Conservation (phyloP, 2,329 filamentous ascomycete species). For the Colletotrichum filicis region DNA sequence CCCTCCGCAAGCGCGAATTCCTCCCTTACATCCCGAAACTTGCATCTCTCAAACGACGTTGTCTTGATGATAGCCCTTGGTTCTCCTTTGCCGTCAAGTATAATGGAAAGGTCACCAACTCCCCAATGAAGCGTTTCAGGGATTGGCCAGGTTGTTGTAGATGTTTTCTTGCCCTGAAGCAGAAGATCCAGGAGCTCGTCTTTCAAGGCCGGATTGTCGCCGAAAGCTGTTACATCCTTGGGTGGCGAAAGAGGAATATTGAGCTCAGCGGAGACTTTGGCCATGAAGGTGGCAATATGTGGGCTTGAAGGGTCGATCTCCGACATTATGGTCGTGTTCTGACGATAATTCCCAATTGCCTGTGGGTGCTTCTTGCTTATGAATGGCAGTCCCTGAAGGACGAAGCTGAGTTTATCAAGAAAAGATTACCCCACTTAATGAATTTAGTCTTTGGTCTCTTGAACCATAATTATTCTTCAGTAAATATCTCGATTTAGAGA, state of each 20-base stretch:
- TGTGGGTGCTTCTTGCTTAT: no score
- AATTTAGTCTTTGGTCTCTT: no score
- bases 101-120: not conserved
- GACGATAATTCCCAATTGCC: not conserved
- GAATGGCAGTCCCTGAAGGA: no score
- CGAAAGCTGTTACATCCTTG: not conserved
- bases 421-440: no score
- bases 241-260: not conserved
- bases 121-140: not conserved
- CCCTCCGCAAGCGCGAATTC: not conserved
- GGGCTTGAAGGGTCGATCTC: not conserved
- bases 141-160: not conserved
- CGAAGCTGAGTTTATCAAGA: no score
- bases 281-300: not conserved
- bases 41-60: not conserved
- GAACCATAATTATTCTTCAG: no score
- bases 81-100: not conserved
- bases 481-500: no score
- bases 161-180: not conserved
- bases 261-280: not conserved
- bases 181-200: not conserved
- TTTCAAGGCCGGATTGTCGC: not conserved
- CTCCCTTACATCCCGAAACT: not conserved
- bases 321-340: not conserved
- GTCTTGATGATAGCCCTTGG: not conserved